These are phyloP conservation scores for Lasiosphaeris hirsuta DNA, from an alignment of 495 filamentous ascomycete species.

Conservation along the genomic window DNA sequence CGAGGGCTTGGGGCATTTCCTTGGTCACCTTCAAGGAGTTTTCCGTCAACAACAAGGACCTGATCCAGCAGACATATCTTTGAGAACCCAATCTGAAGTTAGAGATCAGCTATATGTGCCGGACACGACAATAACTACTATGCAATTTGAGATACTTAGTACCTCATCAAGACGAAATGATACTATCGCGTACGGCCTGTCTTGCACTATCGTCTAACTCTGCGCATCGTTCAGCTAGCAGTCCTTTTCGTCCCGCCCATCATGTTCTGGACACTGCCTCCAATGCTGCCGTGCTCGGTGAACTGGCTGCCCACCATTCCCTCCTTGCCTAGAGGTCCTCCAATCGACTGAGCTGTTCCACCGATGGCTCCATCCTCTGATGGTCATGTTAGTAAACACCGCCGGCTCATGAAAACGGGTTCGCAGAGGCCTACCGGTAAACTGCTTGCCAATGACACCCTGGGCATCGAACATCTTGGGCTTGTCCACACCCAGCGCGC, in stretches of 20 bases:
- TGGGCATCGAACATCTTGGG: constrained; percentile 33
- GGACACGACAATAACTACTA: no score
- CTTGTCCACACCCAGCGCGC: constrained; percentile 18
- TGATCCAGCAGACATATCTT: constrained; percentile 23
- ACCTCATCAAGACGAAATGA: background rate
- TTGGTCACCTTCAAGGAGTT: constrained; percentile 37
- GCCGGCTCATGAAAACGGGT: background rate
- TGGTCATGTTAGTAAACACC: background rate
- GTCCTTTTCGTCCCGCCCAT: constrained; percentile 27
- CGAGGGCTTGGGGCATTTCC: constrained; percentile 27
- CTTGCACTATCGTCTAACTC: background rate
- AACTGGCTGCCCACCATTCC: constrained; percentile 51
- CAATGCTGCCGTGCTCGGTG: constrained; percentile 44
- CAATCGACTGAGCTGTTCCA: constrained; percentile 47
- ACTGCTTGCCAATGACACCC: constrained; percentile 39
- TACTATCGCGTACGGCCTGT: background rate
- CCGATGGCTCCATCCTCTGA: constrained; percentile 50
- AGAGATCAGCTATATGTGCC: no score
- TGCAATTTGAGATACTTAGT: background rate
- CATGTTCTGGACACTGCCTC: constrained; percentile 41
- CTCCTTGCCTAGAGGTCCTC: constrained; percentile 51
- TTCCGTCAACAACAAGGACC: constrained; percentile 34
- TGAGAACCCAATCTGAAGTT: constrained; percentile 15
- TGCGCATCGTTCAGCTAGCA: constrained; percentile 1
- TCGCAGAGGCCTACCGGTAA: constrained; percentile 21